A percentile compares a stretch with the other conserved stretches of the same genome.
Conservation (phyloP, 495 filamentous ascomycete genomes). For the Apiosordaria backusii region DNA sequence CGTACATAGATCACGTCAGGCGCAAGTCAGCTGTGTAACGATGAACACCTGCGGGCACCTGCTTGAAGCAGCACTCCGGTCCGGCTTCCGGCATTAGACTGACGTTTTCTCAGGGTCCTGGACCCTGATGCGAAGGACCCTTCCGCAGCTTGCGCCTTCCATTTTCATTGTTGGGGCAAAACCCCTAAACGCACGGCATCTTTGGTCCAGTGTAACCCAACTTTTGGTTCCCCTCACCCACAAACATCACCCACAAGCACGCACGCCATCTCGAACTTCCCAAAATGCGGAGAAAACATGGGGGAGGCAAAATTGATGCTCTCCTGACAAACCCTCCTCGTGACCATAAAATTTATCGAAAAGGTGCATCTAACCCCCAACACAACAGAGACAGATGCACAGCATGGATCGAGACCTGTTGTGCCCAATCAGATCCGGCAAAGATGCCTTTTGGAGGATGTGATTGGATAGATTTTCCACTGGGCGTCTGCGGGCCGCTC, state of each 20-base stretch:
- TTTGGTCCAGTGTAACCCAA: background rate
- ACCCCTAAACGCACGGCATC: background rate
- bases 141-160: background rate
- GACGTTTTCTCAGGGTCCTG: background rate
- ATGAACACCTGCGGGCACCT: background rate
- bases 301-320: background rate
- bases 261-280: background rate
- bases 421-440: background rate
- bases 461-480: background rate
- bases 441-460: background rate
- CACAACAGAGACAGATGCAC: background rate
- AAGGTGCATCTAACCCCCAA: background rate
- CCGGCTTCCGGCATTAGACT: background rate
- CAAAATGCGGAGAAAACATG: background rate
- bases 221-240: background rate
- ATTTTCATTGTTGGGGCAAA: background rate
- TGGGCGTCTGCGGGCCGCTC: background rate
- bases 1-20: too few species aligned
- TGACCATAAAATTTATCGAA: background rate
- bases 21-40: background rate
- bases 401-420: background rate
- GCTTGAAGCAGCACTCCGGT: background rate
- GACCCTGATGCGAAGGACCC: background rate
- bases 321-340: background rate
- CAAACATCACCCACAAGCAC: background rate